Percentiles rank a stretch among this genome's conserved stretches.
Conservation (phyloP, 306 rosid species). For the Inga laurina region DNA sequence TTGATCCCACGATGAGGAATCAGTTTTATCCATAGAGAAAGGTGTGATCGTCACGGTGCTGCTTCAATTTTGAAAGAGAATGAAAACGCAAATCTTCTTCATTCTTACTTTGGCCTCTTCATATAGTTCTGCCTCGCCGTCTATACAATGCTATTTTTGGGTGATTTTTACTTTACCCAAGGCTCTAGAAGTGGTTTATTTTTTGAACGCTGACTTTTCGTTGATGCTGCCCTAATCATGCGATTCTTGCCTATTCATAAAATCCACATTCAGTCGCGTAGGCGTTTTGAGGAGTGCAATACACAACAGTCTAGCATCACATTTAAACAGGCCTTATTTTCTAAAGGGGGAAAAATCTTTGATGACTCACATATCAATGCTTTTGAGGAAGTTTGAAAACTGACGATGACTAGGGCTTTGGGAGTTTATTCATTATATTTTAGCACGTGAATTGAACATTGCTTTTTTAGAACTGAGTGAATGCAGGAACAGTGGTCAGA, state of each 20-base stretch:
- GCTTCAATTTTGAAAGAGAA: background rate
- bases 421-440: background rate
- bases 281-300: background rate
- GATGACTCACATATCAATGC: background rate
- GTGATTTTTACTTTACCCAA: background rate
- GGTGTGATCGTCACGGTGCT: background rate
- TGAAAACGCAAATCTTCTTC: background rate
- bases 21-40: background rate
- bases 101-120: background rate
- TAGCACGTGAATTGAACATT: constrained; percentile 7
- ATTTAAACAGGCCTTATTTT: background rate
- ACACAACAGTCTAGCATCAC: background rate
- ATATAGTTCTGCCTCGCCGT: background rate
- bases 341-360: too few species aligned
- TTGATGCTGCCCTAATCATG: background rate
- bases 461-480: constrained; percentile 7
- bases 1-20: background rate
- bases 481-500: background rate
- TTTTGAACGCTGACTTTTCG: background rate
- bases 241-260: background rate
- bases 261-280: background rate
- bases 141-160: background rate
- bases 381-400: background rate
- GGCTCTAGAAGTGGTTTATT: background rate
- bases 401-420: background rate